These are phyloP conservation scores for Trichoderma polysporum DNA, from an alignment of 2,329 filamentous ascomycete genomes.

Conservation along the genomic window DNA sequence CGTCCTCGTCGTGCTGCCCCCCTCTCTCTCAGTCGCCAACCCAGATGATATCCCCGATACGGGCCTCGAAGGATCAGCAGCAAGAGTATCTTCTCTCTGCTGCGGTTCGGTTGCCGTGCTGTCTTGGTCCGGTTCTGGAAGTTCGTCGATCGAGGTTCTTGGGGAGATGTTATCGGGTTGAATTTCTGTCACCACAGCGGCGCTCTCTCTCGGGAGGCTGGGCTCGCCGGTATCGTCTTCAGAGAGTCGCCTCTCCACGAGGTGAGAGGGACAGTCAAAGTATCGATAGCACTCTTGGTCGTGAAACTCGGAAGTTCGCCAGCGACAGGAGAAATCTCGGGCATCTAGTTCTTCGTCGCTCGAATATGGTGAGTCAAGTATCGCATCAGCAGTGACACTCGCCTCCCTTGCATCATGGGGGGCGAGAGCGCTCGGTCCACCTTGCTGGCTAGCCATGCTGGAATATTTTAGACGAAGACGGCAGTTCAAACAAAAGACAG, in stretches of 20 bases:
- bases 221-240: conserved; percentile 27
- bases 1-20: background rate
- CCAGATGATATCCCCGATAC: background rate
- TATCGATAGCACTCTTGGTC: conserved; percentile 48
- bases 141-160: background rate
- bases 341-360: conserved; percentile 34
- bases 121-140: background rate
- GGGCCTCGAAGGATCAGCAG: background rate
- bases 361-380: conserved; percentile 41
- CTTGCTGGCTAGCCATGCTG: conserved; percentile 36
- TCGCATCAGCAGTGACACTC: conserved; percentile 25
- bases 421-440: conserved; percentile 28
- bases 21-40: background rate
- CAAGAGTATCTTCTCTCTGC: background rate
- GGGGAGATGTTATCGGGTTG: conserved; percentile 1
- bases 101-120: background rate
- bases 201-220: conserved; percentile 16
- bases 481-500: background rate
- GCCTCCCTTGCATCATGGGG: conserved; percentile 17
- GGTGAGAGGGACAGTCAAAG: conserved; percentile 51
- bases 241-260: conserved; percentile 40
- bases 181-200: conserved; percentile 1
- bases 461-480: background rate
- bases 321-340: conserved; percentile 34
- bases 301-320: conserved; percentile 40